Conservation (phyloP, 352 stramenopile genomes). For the Phytophthora citricola region DNA sequence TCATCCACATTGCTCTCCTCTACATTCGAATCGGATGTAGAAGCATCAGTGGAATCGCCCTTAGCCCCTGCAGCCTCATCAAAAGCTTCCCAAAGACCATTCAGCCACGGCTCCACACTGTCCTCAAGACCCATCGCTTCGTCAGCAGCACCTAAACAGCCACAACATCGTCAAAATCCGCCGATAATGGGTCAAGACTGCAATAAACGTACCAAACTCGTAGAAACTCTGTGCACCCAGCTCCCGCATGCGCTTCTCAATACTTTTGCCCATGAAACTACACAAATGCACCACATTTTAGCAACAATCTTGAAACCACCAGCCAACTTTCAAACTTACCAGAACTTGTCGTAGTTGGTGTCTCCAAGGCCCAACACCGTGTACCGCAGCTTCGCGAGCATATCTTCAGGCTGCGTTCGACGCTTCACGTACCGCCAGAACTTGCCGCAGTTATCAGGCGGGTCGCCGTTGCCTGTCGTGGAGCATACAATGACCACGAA, state of each 20-base stretch:
- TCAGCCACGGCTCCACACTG: constrained; percentile 93
- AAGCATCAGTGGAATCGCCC: neutral
- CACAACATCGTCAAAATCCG: constrained; percentile 8
- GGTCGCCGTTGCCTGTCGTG: constrained; percentile 96
- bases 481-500: constrained; percentile 91
- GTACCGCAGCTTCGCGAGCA: constrained; percentile 82
- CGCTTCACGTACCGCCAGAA: constrained; percentile 95
- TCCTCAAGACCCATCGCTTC: constrained; percentile 95
- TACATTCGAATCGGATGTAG: constrained; percentile 32
- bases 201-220: constrained; percentile 47
- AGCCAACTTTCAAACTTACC: constrained; percentile 41
- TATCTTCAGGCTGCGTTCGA: constrained; percentile 75
- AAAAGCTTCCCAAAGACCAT: constrained; percentile 62
- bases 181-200: no score
- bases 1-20: constrained; percentile 14
- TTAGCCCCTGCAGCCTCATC: constrained; percentile 37
- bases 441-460: constrained; percentile 93
- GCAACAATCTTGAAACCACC: neutral
- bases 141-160: constrained; percentile 80
- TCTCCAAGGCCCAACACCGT: constrained; percentile 94
- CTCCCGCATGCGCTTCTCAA: constrained; percentile 91
- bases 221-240: constrained; percentile 88
- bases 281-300: neutral
- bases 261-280: constrained; percentile 87
- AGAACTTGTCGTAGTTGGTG: constrained; percentile 98